Evolutionary conservation across 2,329 filamentous ascomycete genomes (phyloP).

Genomic region (Mollisiaceae sp.): DNA sequence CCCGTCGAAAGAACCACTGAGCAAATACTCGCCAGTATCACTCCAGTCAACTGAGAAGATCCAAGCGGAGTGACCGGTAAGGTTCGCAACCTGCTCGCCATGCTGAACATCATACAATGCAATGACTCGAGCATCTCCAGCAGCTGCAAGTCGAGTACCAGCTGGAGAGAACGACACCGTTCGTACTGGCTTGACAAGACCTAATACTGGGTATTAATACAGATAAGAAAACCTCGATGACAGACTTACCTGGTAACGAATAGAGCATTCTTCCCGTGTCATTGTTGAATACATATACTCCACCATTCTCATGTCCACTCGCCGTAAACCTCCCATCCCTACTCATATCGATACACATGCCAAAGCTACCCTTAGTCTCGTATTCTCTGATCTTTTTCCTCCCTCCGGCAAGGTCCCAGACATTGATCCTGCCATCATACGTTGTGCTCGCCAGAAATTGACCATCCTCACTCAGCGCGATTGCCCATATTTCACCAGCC

Average conservation of each 20-base stretch:
- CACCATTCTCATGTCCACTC: slow-evolving; percentile 90
- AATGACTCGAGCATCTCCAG: slow-evolving; percentile 87
- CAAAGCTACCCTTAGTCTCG: slow-evolving; percentile 92
- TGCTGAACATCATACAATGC: slow-evolving; percentile 90
- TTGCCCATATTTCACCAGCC: slow-evolving; percentile 81
- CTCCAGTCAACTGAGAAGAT: slow-evolving; percentile 93
- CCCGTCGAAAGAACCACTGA: slow-evolving; percentile 88
- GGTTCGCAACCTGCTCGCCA: slow-evolving; percentile 88
- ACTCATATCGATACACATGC: slow-evolving; percentile 82
- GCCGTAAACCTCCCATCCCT: slow-evolving; percentile 84
- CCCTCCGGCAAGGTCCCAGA: slow-evolving; percentile 73
- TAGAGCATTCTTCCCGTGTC: slow-evolving; percentile 84
- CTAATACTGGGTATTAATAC: slow-evolving; percentile 47
- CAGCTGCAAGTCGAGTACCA: slow-evolving; percentile 83
- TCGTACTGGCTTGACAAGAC: slow-evolving; percentile 85
- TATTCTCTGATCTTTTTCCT: slow-evolving; percentile 76
- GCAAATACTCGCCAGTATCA: slow-evolving; percentile 86
- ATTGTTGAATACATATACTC: slow-evolving; percentile 94
- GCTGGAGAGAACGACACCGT: slow-evolving; percentile 87
- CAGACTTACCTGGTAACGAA: slow-evolving; percentile 73
- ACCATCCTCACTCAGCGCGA: slow-evolving; percentile 84
- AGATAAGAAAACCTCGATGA: neutral
- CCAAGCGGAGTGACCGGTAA: slow-evolving; percentile 83
- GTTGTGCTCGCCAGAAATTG: slow-evolving; percentile 85
- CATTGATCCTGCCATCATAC: slow-evolving; percentile 84